Conservation (phyloP, 148 eudicot species). For the Talinum fruticosum region DNA sequence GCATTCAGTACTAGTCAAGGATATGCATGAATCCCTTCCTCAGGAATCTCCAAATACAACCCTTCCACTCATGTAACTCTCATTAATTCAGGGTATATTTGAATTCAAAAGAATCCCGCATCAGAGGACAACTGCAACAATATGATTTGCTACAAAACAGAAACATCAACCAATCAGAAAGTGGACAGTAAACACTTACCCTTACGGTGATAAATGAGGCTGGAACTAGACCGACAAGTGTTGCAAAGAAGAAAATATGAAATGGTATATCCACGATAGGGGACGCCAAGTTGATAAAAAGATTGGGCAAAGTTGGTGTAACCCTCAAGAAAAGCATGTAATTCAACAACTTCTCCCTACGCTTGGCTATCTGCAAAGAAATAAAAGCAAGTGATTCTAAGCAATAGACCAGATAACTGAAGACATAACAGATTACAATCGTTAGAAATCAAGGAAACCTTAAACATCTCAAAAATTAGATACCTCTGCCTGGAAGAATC, state of each 20-base stretch:
- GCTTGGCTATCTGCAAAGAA: conserved; percentile 66
- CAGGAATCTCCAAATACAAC: not conserved
- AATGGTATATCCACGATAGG: conserved; percentile 90
- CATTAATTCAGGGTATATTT: too few relatives aligned
- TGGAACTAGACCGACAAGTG: conserved; percentile 76
- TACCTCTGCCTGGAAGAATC: conserved; percentile 83
- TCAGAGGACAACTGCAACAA: not conserved
- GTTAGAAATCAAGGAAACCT: not conserved
- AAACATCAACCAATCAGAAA: conserved; percentile 8
- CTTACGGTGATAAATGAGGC: conserved; percentile 79
- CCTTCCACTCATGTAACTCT: not conserved
- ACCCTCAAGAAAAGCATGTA: conserved; percentile 78
- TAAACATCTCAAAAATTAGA: not conserved
- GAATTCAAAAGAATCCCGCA: not conserved
- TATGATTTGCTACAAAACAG: conserved; percentile 2
- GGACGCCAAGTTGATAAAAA: conserved; percentile 92
- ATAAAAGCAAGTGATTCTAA: not conserved
- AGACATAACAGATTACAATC: conserved; percentile 1
- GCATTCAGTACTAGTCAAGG: not conserved
- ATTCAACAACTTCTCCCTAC: conserved; percentile 69
- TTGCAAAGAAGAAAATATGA: conserved; percentile 78
- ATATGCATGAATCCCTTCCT: not conserved
- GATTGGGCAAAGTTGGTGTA: conserved; percentile 87
- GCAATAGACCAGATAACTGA: not conserved
- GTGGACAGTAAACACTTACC: conserved; percentile 38